phyloP scores from a whole-genome alignment of 768 basidiomycete genomes.

The Termitomyces sp. region DNA sequence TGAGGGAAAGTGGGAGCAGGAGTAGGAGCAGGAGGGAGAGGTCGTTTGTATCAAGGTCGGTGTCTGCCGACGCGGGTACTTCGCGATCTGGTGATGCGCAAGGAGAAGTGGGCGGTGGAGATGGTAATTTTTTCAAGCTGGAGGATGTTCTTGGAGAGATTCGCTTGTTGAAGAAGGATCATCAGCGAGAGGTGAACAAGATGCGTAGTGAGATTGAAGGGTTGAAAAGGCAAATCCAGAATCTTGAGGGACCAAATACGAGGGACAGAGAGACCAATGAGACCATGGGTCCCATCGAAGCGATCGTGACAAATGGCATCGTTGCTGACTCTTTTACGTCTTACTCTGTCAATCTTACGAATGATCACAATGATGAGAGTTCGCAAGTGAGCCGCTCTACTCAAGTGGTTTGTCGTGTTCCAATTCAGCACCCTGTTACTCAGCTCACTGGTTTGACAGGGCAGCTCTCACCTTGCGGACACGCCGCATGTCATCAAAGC shows the following conservation, averaged over 20 bases:
- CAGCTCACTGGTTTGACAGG: neutral
- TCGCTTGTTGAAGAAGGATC: neutral
- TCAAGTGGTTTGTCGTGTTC: neutral
- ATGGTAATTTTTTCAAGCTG: neutral
- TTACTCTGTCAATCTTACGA: neutral
- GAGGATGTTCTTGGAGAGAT: conserved; percentile 1
- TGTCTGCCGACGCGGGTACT: neutral
- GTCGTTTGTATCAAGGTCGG: neutral
- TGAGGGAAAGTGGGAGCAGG: neutral
- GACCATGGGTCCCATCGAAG: neutral
- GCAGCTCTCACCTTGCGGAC: neutral
- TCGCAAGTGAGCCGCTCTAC: neutral
- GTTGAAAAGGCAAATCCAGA: conserved; percentile 5
- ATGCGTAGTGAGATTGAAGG: conserved; percentile 9
- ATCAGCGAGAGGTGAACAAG: neutral
- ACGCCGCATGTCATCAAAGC: neutral
- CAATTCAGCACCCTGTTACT: neutral
- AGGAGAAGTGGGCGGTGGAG: no score
- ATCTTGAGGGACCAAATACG: neutral
- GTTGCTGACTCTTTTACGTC: neutral
- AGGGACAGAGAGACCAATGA: neutral
- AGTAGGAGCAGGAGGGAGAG: neutral
- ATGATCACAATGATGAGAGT: neutral
- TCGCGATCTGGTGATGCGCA: neutral
- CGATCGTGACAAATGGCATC: neutral